phyloP scores from a whole-genome alignment of 2,329 filamentous ascomycete species.

The Paracorniculantispora psalliotae region DNA sequence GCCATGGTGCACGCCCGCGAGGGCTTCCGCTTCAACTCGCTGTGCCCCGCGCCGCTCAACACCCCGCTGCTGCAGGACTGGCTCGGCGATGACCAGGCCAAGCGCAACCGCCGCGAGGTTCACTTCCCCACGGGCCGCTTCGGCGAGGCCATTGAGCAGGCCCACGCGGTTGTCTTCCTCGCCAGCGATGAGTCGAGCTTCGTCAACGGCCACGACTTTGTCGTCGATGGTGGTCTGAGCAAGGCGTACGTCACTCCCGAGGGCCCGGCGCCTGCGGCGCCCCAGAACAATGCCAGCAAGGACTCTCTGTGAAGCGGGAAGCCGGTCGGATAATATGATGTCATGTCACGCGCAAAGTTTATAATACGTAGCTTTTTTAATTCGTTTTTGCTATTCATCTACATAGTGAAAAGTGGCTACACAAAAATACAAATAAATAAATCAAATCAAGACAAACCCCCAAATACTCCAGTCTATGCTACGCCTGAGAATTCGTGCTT shows the following conservation, averaged over 20 bases:
- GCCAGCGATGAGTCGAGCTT: slow-evolving; percentile 86
- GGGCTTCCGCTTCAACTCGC: slow-evolving; percentile 80
- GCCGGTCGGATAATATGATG: no score
- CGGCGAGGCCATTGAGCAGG: slow-evolving; percentile 90
- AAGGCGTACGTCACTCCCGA: slow-evolving; percentile 78
- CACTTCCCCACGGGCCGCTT: slow-evolving; percentile 88
- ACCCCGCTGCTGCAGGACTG: slow-evolving; percentile 89
- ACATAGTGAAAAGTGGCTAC: not conserved
- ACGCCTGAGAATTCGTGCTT: not conserved
- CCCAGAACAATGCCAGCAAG: slow-evolving; percentile 57
- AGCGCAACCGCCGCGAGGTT: slow-evolving; percentile 76
- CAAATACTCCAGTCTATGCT: slow-evolving; percentile 16
- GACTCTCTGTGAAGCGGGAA: slow-evolving; percentile 37
- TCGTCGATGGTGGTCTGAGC: slow-evolving; percentile 93
- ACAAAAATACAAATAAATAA: not conserved
- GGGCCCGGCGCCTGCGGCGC: slow-evolving; percentile 49
- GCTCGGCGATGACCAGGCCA: slow-evolving; percentile 80
- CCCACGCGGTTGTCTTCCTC: slow-evolving; percentile 80
- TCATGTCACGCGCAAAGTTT: not conserved
- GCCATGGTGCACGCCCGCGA: slow-evolving; percentile 90
- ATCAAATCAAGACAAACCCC: not conserved
- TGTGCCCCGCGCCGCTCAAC: slow-evolving; percentile 89
- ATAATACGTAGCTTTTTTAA: not conserved
- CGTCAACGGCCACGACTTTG: slow-evolving; percentile 86
- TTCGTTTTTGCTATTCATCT: not conserved